phyloP scores from a whole-genome alignment of 176 grass and related monocot genomes.

The Oryza meyeriana region DNA sequence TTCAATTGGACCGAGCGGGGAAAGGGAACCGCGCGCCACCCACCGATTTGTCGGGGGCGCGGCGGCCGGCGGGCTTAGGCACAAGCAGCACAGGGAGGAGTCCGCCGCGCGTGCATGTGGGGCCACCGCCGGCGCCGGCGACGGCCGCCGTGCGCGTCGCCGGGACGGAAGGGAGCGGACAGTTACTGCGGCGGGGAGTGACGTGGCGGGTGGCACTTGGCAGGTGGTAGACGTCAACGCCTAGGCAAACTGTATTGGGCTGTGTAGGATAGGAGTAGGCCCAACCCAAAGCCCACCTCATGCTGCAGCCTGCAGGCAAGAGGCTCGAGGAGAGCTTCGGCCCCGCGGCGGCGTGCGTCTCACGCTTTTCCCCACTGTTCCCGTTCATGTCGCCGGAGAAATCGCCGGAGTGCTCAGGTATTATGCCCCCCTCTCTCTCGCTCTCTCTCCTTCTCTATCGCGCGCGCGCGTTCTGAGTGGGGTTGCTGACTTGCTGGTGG shows the following conservation, averaged over 20 bases:
- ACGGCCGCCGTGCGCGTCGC: background rate
- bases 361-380: background rate
- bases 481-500: background rate
- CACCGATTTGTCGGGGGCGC: background rate
- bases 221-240: background rate
- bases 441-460: background rate
- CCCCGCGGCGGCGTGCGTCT: too few species aligned
- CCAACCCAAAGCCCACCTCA: background rate
- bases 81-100: background rate
- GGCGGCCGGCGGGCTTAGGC: background rate
- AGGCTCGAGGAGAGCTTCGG: background rate
- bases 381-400: slow-evolving; percentile 41
- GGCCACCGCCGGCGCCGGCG: background rate
- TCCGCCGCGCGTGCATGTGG: background rate
- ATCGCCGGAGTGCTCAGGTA: slow-evolving; percentile 22
- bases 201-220: background rate
- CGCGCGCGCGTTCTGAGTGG: background rate
- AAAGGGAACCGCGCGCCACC: background rate
- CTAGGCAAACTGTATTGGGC: background rate
- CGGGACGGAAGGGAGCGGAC: background rate
- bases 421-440: background rate
- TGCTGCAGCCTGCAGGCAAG: background rate
- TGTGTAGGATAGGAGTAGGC: background rate
- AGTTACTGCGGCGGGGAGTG: background rate
- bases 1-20: background rate